A percentile compares a stretch with the other conserved stretches of the same genome.
phyloP scores from a whole-genome alignment of 2,329 filamentous ascomycete genomes.

The Graphilbum fragrans region DNA sequence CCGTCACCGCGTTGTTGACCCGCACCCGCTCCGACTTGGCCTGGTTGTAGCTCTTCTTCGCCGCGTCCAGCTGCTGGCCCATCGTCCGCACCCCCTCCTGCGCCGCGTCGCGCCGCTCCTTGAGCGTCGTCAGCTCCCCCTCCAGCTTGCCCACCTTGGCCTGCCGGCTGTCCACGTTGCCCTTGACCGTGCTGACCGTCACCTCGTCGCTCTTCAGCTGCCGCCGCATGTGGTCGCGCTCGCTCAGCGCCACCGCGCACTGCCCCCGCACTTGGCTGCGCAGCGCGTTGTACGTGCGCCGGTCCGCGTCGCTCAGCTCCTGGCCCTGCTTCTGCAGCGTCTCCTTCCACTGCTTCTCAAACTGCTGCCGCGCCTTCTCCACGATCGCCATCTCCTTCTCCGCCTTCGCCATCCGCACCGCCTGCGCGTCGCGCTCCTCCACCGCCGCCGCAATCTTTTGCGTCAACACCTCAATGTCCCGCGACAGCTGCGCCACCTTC shows the following conservation, averaged over 20 bases:
- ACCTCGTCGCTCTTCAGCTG: constrained; percentile 87
- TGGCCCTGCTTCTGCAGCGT: constrained; percentile 77
- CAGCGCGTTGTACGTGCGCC: constrained; percentile 79
- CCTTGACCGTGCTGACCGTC: constrained; percentile 77
- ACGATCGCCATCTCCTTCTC: constrained; percentile 72
- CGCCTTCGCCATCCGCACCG: constrained; percentile 55
- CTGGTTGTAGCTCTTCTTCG: constrained; percentile 84
- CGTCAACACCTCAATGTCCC: constrained; percentile 56
- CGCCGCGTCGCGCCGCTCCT: constrained; percentile 53
- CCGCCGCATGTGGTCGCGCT: constrained; percentile 74
- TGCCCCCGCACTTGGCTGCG: constrained; percentile 75
- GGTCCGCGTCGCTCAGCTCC: constrained; percentile 72
- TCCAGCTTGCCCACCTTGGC: constrained; percentile 63
- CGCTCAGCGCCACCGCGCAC: constrained; percentile 68
- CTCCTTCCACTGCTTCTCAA: constrained; percentile 78
- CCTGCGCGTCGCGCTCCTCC: constrained; percentile 66
- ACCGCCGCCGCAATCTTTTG: constrained; percentile 57
- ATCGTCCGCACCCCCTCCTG: constrained; percentile 53
- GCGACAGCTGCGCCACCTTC: constrained; percentile 70
- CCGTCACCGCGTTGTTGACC: constrained; percentile 69
- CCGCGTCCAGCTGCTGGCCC: constrained; percentile 66
- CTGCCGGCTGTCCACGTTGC: constrained; percentile 71
- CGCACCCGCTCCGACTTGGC: constrained; percentile 74
- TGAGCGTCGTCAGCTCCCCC: constrained; percentile 55
- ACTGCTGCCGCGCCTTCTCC: constrained; percentile 81